A percentile compares a stretch with the other conserved stretches of the same genome.
Evolutionary conservation across 306 rosid genomes (phyloP).

Genomic region (Fragaria nilgerrensis): DNA sequence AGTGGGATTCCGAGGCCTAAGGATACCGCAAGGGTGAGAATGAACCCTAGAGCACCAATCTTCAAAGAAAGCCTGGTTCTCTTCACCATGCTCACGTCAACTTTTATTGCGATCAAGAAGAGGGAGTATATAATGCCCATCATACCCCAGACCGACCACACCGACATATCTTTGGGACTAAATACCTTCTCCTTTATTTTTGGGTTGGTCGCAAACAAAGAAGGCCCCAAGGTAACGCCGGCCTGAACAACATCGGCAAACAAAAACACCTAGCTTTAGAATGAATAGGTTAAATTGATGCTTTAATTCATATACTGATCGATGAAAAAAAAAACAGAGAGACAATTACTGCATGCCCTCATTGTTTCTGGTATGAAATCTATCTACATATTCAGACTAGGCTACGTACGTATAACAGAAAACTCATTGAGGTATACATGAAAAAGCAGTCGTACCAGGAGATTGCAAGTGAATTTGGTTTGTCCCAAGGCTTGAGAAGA

Average conservation of each 20-base stretch:
- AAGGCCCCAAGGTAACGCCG: constrained; percentile 36
- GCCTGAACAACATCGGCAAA: constrained; percentile 15
- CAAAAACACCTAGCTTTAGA: neutral
- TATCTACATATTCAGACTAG: neutral
- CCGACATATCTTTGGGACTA: neutral
- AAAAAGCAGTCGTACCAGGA: constrained; percentile 24
- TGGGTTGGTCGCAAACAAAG: constrained; percentile 17
- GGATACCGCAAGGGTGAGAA: neutral
- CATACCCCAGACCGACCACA: constrained; percentile 1
- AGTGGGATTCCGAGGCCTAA: neutral
- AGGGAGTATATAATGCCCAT: constrained; percentile 18
- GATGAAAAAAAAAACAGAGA: too few species aligned
- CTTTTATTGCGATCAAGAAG: constrained; percentile 28
- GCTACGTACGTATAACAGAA: neutral
- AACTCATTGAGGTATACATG: too few species aligned
- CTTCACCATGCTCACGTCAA: constrained; percentile 6
- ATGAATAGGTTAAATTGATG: neutral
- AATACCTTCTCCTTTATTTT: neutral
- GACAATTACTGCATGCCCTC: neutral
- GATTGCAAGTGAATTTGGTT: constrained; percentile 48
- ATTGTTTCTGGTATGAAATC: neutral
- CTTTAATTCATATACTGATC: too few species aligned
- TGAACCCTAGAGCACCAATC: constrained; percentile 10
- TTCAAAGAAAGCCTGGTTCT: constrained; percentile 23
- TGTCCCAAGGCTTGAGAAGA: constrained; percentile 52